Base-by-base conservation (phyloP, 2,329 filamentous ascomycete species). In the Alternaria solani region DNA sequence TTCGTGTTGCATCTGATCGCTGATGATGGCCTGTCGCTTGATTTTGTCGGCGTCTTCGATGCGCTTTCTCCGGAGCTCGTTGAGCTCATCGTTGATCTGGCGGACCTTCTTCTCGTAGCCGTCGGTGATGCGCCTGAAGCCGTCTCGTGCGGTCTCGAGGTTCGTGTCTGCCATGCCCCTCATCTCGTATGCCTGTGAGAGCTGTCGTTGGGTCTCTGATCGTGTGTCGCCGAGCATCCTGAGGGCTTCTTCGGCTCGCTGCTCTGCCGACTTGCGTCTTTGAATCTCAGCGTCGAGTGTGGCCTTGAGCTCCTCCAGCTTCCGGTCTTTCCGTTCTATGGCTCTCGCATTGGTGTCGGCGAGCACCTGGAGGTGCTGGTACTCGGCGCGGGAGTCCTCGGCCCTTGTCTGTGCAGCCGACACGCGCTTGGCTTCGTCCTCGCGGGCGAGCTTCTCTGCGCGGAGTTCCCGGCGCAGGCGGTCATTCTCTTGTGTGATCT, bases 401-500 rank as follows among this genome's bases (percentile, higher is more conserved):
- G 92, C 89, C 78, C 89, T 91, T 65, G 90, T 89, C 72, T 91
- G 88, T 47, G 90, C 81, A 64, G 91, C 83, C 62, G 87, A 87
- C 11, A 89, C 85, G 5, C 87, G 85, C 73, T 91, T 87, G 67
- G 87, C 87, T n/a, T 89, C 85, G 71, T 93, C 91, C 59, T 93
- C 90, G 44, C 89, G 85, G 46, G 78, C 78, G 18, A 80, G 70
- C 52, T 77, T 74, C 61, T 82, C 79, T 3, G 79, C 76, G 32
- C 77, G 78, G 43, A 83, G 71, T 64, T 94, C 91, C 53, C 91
- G 86, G 69, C 91, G 91, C 46, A 94, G 82, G 41, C 88, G 85
- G 72, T 94, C 91, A 68, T 93, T 93, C 74, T 94, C 91, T 54
- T 89, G 89, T 73, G 93, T 91, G 55, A 95, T 85, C 72, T 88